Base-by-base conservation (phyloP, 441 rosid genomes). In the Hura crepitans region DNA sequence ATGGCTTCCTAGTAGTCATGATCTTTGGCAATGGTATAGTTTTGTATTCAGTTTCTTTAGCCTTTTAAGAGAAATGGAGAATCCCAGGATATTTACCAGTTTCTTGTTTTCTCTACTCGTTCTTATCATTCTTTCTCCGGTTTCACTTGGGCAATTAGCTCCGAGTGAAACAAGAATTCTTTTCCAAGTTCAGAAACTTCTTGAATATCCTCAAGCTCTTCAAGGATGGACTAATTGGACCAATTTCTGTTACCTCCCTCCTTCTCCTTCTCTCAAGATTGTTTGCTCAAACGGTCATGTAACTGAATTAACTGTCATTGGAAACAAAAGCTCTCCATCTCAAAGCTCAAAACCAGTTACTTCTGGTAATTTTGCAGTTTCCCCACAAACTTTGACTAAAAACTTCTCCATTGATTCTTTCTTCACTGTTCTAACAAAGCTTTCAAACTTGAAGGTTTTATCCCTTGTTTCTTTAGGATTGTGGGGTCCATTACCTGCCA, bases 161-260 rank as follows among this genome's bases (percentile, higher is more conserved):
- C 81, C 90, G 30, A 78, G 75, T 47, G 97, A 93, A 78, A 68
- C 84, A 74, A 72, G 75, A 55, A 80, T 76, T 56, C 83, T 90
- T 54, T 71, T 85, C 68, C 94, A 86, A 75, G 77, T 89, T 73
- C 88, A 82, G 70, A 84, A 80, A 69, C 89, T 82, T 31, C 83
- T 94, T 18, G 90, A 94, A 59, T 86, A 87, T 74, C 97, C 99
- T 7, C 70, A 78, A 23, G 77, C 71, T 78, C 90, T 94, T 80
- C 87, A 78, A 43, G 79, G 86, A 72, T 94, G 97, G 97, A 85
- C 69, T 18, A 85, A 83, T 4, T 92, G 88, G 84, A 86, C 94
- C 75, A 85, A 83, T 75, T 90, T 92, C 84, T 92, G 97, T 43
- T 75, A 81, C 74, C 75, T 87, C 61, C 94, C 93, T 46, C 65